Evolutionary conservation across 202 grass and related monocot genomes (phyloP).

Genomic region (Cymbopogon flexuosus): DNA sequence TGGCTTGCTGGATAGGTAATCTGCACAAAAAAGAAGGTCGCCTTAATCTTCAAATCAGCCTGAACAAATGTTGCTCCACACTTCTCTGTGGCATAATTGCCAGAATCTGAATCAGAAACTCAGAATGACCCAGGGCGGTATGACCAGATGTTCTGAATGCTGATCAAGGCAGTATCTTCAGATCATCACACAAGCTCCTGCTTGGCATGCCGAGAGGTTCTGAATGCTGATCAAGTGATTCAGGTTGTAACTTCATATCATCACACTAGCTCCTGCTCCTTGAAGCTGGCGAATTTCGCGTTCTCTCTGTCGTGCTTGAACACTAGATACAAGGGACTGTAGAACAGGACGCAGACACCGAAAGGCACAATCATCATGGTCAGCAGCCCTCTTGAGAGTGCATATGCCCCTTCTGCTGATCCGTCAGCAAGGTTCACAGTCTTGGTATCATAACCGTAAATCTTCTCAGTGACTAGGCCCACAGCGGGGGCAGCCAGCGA

Average conservation of each 20-base stretch:
- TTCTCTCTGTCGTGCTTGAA: constrained; percentile 65
- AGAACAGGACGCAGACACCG: constrained; percentile 72
- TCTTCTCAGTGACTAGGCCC: constrained; percentile 67
- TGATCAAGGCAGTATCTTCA: background rate
- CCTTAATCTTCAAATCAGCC: background rate
- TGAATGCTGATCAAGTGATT: background rate
- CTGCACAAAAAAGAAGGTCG: background rate
- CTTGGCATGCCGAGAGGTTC: background rate
- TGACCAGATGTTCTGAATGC: background rate
- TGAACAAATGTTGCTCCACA: background rate
- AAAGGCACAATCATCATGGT: constrained; percentile 82
- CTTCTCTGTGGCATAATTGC: background rate
- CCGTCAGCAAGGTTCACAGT: constrained; percentile 56
- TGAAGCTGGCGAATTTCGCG: constrained; percentile 41
- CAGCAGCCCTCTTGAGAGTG: constrained; percentile 59
- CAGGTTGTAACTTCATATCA: background rate
- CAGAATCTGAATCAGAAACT: background rate
- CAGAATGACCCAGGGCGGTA: background rate
- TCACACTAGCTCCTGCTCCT: constrained; percentile 53
- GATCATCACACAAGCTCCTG: constrained; percentile 40
- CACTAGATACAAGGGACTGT: constrained; percentile 69
- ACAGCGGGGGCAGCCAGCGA: constrained; percentile 68
- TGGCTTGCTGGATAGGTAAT: background rate
- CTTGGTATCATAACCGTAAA: constrained; percentile 75
- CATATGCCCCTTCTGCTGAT: constrained; percentile 66